Evolutionary conservation across 1,139 yeast genomes (phyloP).

Genomic region (Yamadazyma trypodendri): DNA sequence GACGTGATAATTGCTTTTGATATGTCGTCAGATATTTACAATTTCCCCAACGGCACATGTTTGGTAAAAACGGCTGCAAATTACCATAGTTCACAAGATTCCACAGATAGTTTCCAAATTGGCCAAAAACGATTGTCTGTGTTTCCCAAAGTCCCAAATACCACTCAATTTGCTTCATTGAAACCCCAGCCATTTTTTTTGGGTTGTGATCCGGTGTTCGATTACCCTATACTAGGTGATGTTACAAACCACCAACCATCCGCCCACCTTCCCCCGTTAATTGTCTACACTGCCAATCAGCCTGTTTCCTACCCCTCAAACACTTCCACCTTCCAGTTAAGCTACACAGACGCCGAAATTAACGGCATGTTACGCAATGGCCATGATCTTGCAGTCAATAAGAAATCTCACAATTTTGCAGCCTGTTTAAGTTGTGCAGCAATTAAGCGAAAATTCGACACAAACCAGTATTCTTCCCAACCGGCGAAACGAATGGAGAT

Average conservation of each 20-base stretch:
- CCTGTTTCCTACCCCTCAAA: slow-evolving; percentile 45
- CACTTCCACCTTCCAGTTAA: slow-evolving; percentile 59
- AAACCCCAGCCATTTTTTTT: slow-evolving; percentile 1
- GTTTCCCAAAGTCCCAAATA: background rate
- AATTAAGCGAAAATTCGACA: slow-evolving; percentile 54
- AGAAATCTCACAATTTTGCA: slow-evolving; percentile 44
- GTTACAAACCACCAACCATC: background rate
- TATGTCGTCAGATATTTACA: slow-evolving; percentile 36
- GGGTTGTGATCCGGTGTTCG: slow-evolving; percentile 6
- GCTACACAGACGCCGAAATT: slow-evolving; percentile 44
- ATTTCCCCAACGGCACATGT: slow-evolving; percentile 42
- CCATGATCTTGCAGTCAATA: slow-evolving; percentile 46
- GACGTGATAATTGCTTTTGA: slow-evolving; percentile 40
- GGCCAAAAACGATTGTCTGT: background rate
- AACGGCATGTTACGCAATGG: slow-evolving; percentile 51
- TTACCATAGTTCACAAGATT: slow-evolving; percentile 17
- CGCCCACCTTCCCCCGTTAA: slow-evolving; percentile 48
- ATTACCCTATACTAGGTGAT: slow-evolving; percentile 2
- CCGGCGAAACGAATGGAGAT: slow-evolving; percentile 1
- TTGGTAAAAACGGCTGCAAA: slow-evolving; percentile 20
- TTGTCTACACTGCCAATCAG: slow-evolving; percentile 52
- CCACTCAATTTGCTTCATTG: background rate
- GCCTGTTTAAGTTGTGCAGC: slow-evolving; percentile 61
- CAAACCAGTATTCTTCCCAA: slow-evolving; percentile 16
- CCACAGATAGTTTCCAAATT: slow-evolving; percentile 6